These are phyloP conservation scores for Vigna trinervia DNA, from an alignment of 306 rosid genomes.

Conservation along the genomic window DNA sequence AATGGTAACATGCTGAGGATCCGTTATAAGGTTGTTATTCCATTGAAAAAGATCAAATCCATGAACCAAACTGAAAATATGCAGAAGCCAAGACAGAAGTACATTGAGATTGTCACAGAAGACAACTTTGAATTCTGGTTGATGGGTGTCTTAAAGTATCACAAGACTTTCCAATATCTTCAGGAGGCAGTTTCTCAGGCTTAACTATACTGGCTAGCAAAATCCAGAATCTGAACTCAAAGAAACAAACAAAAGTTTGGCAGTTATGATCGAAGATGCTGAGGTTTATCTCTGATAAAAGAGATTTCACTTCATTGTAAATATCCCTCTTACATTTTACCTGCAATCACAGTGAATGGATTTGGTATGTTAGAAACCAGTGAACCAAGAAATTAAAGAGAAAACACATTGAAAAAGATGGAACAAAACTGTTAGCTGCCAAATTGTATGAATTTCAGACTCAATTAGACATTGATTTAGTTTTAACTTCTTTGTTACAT, in stretches of 20 bases:
- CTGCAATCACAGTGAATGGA: background rate
- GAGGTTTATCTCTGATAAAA: background rate
- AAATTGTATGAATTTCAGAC: too few species aligned
- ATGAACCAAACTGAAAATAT: slow-evolving; percentile 43
- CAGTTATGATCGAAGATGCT: background rate
- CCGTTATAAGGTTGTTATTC: slow-evolving; percentile 45
- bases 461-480: too few species aligned
- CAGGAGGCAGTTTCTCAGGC: slow-evolving; percentile 41
- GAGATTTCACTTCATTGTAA: background rate
- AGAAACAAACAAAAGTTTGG: slow-evolving; percentile 3
- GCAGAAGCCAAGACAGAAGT: slow-evolving; percentile 46
- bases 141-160: slow-evolving; percentile 44
- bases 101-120: slow-evolving; percentile 46
- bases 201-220: background rate
- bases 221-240: background rate
- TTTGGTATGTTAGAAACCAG: background rate
- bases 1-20: slow-evolving; percentile 53
- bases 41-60: slow-evolving; percentile 44
- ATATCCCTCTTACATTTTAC: background rate
- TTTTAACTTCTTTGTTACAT: too few species aligned
- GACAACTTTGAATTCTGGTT: slow-evolving; percentile 53
- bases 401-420: too few species aligned
- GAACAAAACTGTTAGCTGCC: too few species aligned
- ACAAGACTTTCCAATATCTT: slow-evolving; percentile 37
- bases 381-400: too few species aligned